Evolutionary conservation across 495 filamentous ascomycete species (phyloP).

Genomic region (Penicillium argentinense): DNA sequence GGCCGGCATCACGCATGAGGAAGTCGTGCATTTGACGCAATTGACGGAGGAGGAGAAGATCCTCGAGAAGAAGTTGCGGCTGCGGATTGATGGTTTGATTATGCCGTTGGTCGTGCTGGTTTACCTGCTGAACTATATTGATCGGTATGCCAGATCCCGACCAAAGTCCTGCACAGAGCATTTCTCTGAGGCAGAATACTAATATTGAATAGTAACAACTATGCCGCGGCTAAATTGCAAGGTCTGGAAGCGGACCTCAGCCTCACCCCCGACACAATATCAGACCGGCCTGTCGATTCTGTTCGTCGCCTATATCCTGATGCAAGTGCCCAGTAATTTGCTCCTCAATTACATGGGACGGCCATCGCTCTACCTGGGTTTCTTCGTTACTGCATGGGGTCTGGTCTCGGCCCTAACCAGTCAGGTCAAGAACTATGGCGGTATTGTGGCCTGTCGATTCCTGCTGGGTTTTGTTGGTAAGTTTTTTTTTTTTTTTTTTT

Average conservation of each 20-base stretch:
- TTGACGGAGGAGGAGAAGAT: conserved; percentile 46
- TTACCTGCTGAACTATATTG: conserved; percentile 59
- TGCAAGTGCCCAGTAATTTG: conserved; percentile 61
- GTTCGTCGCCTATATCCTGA: conserved; percentile 54
- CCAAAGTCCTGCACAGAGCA: neutral
- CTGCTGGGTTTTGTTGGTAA: conserved; percentile 48
- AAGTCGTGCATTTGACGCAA: conserved; percentile 37
- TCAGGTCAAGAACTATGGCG: conserved; percentile 50
- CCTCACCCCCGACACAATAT: conserved; percentile 42
- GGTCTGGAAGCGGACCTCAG: conserved; percentile 48
- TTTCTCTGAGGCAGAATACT: no score
- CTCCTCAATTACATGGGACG: conserved; percentile 57
- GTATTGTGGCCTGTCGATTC: conserved; percentile 55
- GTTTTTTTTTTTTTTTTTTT: neutral
- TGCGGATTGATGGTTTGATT: conserved; percentile 51
- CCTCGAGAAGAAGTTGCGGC: conserved; percentile 46
- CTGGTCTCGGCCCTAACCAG: conserved; percentile 52
- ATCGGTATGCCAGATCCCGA: conserved; percentile 32
- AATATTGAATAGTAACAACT: conserved; percentile 46
- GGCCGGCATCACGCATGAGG: conserved; percentile 40
- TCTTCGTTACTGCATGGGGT: conserved; percentile 56
- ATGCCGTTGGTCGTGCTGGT: conserved; percentile 58
- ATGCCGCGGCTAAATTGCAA: conserved; percentile 55
- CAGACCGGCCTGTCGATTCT: conserved; percentile 50
- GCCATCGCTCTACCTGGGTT: conserved; percentile 47